These are phyloP conservation scores for Phytophthora idaei DNA, from an alignment of 352 stramenopile species.

Conservation along the genomic window DNA sequence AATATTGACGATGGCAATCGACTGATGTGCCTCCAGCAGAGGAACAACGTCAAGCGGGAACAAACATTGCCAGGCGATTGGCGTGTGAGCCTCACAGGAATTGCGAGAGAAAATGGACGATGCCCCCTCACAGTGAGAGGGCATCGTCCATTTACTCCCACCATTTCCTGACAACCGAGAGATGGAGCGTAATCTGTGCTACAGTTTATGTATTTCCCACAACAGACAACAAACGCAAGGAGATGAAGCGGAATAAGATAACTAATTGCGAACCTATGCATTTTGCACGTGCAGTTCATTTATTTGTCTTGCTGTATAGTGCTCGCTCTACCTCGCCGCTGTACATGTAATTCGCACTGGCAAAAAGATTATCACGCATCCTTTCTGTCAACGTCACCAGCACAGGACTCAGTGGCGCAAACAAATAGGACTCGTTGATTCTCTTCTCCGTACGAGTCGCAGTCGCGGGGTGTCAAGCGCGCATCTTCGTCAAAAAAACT, in stretches of 20 bases:
- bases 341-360: neutral
- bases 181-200: no score
- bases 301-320: conserved; percentile 25
- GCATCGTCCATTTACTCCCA: no score
- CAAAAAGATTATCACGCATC: neutral
- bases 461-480: neutral
- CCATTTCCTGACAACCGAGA: no score
- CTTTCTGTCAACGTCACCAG: neutral
- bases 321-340: conserved; percentile 3
- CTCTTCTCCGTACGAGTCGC: neutral
- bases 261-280: conserved; percentile 13
- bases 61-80: neutral
- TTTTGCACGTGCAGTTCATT: conserved; percentile 11
- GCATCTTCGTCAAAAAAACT: conserved; percentile 7
- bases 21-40: no score
- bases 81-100: no score
- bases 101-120: no score
- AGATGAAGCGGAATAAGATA: neutral
- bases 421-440: conserved; percentile 3
- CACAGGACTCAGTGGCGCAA: no score
- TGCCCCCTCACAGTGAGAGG: no score
- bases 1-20: conserved; percentile 1
- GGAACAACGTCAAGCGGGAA: conserved; percentile 8
- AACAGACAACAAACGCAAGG: neutral
- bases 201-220: no score